Base-by-base conservation (phyloP, 148 eudicot species). In the Chenopodium suecicum region DNA sequence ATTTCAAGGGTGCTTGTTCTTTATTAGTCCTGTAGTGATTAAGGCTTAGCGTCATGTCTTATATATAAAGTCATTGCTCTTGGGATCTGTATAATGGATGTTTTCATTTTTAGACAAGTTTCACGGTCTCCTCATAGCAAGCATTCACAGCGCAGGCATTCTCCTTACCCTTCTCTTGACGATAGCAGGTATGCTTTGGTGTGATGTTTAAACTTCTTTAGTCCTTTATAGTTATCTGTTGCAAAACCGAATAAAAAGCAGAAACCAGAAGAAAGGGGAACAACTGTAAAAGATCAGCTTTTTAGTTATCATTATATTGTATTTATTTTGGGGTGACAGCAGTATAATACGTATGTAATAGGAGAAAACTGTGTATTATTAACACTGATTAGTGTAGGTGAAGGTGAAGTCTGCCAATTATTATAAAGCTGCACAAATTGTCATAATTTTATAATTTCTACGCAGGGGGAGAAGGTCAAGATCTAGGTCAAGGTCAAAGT, bases 81-180 rank as follows among this genome's bases (percentile, higher is more conserved):
- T 88, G 86, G 88, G 91, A 88, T 94, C 85, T 93, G 98, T 75
- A 88, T 90, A 89, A 83, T 85, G 83, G 88, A 85, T 95, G 90
- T 92, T 93, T 91, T 90, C 82, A 74, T 91, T 86, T 93, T 80
- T 93, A 95, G 98, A 95, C 94, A 90, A 86, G 96, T 90, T 87
- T 95, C 96, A 90, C 87, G 92, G 93, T 95, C 98, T 81, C 96
- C 98, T 82, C 92, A 86, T 93, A 95, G 95, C 97, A 93, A 87
- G 98, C 97, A 83, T 88, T 86, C 97, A 87, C 94, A 90, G 90
- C 97, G 92, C 94, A 93, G 92, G 92, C 97, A 93, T 89, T 95
- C 98, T 88, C 96, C 94, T 86, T 93, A 90, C 90, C 85, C 98
- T 91, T 91, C 97, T 95, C 89, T 91, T 89, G 98, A 95, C 81